Percentiles rank a stretch among this genome's conserved stretches.
phyloP scores from a whole-genome alignment of 495 filamentous ascomycete genomes.

The Aspergillus carlsbadensis region DNA sequence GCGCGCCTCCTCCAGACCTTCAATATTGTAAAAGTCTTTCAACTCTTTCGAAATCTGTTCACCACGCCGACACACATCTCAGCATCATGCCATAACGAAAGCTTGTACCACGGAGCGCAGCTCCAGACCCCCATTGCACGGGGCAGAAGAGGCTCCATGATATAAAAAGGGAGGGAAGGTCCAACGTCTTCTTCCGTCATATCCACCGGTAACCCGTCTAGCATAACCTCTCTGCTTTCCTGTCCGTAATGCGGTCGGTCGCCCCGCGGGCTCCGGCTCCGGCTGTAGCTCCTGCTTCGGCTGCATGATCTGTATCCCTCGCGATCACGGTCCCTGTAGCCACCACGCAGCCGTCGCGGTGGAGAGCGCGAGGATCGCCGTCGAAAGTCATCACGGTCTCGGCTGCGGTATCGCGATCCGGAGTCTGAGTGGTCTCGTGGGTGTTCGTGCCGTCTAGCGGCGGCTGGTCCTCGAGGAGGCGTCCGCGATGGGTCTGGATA shows the following conservation, averaged over 20 bases:
- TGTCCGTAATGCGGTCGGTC: constrained; percentile 47
- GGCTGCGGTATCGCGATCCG: constrained; percentile 32
- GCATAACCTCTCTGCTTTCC: constrained; percentile 58
- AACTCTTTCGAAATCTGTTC: constrained; percentile 64
- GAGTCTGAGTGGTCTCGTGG: constrained; percentile 31
- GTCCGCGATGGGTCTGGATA: constrained; percentile 37
- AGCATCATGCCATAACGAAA: constrained; percentile 37
- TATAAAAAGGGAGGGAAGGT: constrained; percentile 31
- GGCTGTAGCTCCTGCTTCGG: constrained; percentile 41
- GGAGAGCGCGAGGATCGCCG: constrained; percentile 40
- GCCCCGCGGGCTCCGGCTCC: constrained; percentile 41
- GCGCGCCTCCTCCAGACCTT: constrained; percentile 60
- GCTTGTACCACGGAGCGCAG: constrained; percentile 15
- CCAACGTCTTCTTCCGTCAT: constrained; percentile 64
- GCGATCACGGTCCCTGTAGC: constrained; percentile 56
- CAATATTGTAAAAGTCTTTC: constrained; percentile 55
- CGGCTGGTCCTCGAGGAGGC: constrained; percentile 39
- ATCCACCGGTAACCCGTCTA: constrained; percentile 59
- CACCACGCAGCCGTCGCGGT: constrained; percentile 34
- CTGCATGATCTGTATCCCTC: constrained; percentile 55
- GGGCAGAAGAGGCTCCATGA: constrained; percentile 6
- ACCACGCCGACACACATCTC: constrained; percentile 41
- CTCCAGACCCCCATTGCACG: constrained; percentile 2
- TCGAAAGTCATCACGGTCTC: constrained; percentile 43
- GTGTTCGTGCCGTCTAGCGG: constrained; percentile 38